Percentiles rank a stretch among this genome's conserved stretches.
These are phyloP conservation scores for Scheffersomyces spartinae DNA, from an alignment of 805 yeast genomes.

Conservation along the genomic window DNA sequence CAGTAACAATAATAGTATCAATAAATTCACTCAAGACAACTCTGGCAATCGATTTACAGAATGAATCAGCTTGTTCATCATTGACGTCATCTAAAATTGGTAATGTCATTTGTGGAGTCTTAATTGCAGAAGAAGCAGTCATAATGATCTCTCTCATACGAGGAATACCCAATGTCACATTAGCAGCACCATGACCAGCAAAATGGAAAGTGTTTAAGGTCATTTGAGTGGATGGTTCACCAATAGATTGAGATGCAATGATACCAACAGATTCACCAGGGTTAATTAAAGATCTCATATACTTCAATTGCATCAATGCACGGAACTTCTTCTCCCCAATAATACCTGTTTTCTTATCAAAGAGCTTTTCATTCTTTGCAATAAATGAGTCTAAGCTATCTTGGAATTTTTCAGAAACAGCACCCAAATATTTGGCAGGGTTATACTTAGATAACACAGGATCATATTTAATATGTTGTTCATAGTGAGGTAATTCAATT, in stretches of 20 bases:
- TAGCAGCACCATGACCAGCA: constrained; percentile 99
- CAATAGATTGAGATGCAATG: constrained; percentile 95
- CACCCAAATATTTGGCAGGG: constrained; percentile 85
- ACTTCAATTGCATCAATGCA: constrained; percentile 95
- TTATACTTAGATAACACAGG: constrained; percentile 79
- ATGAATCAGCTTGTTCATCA: constrained; percentile 82
- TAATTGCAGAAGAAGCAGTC: constrained; percentile 94
- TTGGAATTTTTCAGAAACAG: constrained; percentile 86
- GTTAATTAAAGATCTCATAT: constrained; percentile 87
- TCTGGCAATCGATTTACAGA: constrained; percentile 81
- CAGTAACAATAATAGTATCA: constrained; percentile 76
- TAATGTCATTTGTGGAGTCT: constrained; percentile 98
- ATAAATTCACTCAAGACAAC: constrained; percentile 82
- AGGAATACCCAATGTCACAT: constrained; percentile 98
- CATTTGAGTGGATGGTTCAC: constrained; percentile 99
- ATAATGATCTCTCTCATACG: constrained; percentile 99
- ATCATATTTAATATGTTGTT: constrained; percentile 58
- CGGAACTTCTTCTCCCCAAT: constrained; percentile 75
- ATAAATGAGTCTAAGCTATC: constrained; percentile 65
- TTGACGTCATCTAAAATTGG: constrained; percentile 73
- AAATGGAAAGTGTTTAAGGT: constrained; percentile 94
- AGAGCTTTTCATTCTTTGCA: constrained; percentile 39
- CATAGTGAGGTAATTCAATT: constrained; percentile 48
- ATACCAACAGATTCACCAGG: constrained; percentile 99
- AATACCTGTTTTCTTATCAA: constrained; percentile 38